Evolutionary conservation across 2,329 filamentous ascomycete genomes (phyloP).

Genomic region (Penicillium brasilianum): DNA sequence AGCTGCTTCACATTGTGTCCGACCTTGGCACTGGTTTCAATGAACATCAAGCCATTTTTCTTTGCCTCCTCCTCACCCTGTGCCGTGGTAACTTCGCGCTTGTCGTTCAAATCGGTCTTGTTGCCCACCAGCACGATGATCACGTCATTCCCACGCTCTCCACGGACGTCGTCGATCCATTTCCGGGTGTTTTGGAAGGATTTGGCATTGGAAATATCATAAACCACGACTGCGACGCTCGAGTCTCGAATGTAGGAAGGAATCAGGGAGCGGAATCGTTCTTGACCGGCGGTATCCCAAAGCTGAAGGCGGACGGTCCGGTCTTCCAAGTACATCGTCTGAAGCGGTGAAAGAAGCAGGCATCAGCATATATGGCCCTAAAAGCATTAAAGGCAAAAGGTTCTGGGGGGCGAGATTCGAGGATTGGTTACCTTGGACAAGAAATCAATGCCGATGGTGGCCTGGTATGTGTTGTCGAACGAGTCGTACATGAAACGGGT

Average conservation of each 20-base stretch:
- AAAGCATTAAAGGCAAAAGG: neutral
- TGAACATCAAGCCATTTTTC: slow-evolving; percentile 98
- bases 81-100: slow-evolving; percentile 93
- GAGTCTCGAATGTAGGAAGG: slow-evolving; percentile 99
- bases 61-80: slow-evolving; percentile 98
- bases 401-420: neutral
- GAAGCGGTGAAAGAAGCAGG: slow-evolving; percentile 10
- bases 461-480: slow-evolving; percentile 99
- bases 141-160: slow-evolving; percentile 95
- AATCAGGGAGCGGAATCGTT: slow-evolving; percentile 94
- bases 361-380: slow-evolving; percentile 1
- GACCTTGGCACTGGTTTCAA: slow-evolving; percentile 97
- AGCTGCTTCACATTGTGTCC: slow-evolving; percentile 98
- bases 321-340: slow-evolving; percentile 99
- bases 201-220: slow-evolving; percentile 96
- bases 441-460: slow-evolving; percentile 99
- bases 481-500: slow-evolving; percentile 99
- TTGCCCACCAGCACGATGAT: slow-evolving; percentile 98
- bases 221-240: slow-evolving; percentile 96
- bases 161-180: slow-evolving; percentile 98
- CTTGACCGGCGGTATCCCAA: slow-evolving; percentile 98
- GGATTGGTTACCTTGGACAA: slow-evolving; percentile 82
- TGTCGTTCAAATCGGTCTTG: slow-evolving; percentile 98
- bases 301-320: slow-evolving; percentile 95
- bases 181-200: slow-evolving; percentile 98